phyloP scores from a whole-genome alignment of 495 filamentous ascomycete species.

The Penicillium angulare region DNA sequence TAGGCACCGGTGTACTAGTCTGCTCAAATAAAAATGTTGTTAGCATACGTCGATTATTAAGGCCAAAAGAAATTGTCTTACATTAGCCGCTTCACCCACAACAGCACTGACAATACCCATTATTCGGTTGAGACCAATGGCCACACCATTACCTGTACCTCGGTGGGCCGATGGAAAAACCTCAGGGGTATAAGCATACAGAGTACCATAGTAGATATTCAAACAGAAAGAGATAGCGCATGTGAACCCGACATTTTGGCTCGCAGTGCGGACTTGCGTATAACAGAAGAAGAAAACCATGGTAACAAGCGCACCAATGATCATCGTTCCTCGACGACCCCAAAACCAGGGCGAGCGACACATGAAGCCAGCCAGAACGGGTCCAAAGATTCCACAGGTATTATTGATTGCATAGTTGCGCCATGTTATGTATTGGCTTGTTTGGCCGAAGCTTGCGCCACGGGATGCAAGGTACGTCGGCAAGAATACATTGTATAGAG shows the following conservation, averaged over 20 bases:
- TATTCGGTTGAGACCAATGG: conserved; percentile 65
- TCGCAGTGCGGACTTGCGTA: conserved; percentile 56
- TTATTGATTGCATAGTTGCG: conserved; percentile 71
- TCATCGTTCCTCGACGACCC: conserved; percentile 66
- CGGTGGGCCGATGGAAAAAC: conserved; percentile 64
- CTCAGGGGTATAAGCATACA: conserved; percentile 63
- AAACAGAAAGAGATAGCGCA: conserved; percentile 65
- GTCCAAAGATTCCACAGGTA: conserved; percentile 61
- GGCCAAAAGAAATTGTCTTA: conserved; percentile 8
- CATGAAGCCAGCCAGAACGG: conserved; percentile 64
- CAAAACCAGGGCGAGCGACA: conserved; percentile 53
- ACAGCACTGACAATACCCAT: conserved; percentile 73
- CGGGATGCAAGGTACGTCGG: conserved; percentile 48
- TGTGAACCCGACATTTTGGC: conserved; percentile 63
- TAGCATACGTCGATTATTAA: background rate
- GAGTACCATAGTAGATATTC: conserved; percentile 70
- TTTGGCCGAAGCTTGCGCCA: conserved; percentile 44
- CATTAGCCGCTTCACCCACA: conserved; percentile 57
- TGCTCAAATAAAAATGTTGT: conserved; percentile 1
- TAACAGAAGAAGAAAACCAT: conserved; percentile 71
- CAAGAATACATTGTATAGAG: conserved; percentile 69
- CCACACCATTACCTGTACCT: conserved; percentile 68
- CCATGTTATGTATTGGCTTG: conserved; percentile 58
- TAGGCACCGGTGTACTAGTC: conserved; percentile 59
- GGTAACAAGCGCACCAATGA: conserved; percentile 58